Base-by-base conservation (phyloP, 352 stramenopile species). In the Blastocystis hominis region DNA sequence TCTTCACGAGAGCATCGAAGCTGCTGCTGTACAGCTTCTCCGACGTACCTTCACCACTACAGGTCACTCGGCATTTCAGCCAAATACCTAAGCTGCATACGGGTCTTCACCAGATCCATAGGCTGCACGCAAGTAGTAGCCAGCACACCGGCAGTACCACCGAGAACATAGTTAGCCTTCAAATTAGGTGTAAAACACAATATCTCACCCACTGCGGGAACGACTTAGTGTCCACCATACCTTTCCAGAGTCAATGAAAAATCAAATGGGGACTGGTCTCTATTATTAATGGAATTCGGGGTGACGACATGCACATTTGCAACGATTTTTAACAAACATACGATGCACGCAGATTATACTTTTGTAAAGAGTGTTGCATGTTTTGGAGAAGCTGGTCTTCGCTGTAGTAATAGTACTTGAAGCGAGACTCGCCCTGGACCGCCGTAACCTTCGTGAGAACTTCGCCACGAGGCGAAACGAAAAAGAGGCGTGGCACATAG, bases 81-180 rank as follows among this genome's bases (percentile, higher is more conserved):
- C 34, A 17, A 9, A 54, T 62, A 75, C 61, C 66, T 86, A 5
- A 88, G 79, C n/a, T 88, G 79, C 79, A 88, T 80, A 69, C 79
- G 79, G 1, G 79, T 88, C 44, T 88, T 88, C 20, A 79, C 64
- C 38, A 88, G 70, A 70, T 88, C 79, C 66, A 88, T 87, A 4
- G 79, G 79, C 50, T 88, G 79, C 17, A 88, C 66, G 59, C 59
- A 76, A 56, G 76, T 86, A 17, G 76, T 86, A 38, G 76, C 76
- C 10, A 72, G 20, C 38, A 72, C 38, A 53, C 59, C 76, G 20
- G 76, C 76, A 38, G 38, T 61, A 75, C 76, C 76, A 30, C 76
- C 76, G 4, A 76, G 59, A 59, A 86, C 54, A 40, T 86, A 86
- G 42, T 86, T 86, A 15, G 76, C 30, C 76, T 80, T 34, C n/a